A percentile compares a stretch with the other conserved stretches of the same genome.
Conservation (phyloP, 1,284 basidiomycete genomes). For the Sparassis latifolia region DNA sequence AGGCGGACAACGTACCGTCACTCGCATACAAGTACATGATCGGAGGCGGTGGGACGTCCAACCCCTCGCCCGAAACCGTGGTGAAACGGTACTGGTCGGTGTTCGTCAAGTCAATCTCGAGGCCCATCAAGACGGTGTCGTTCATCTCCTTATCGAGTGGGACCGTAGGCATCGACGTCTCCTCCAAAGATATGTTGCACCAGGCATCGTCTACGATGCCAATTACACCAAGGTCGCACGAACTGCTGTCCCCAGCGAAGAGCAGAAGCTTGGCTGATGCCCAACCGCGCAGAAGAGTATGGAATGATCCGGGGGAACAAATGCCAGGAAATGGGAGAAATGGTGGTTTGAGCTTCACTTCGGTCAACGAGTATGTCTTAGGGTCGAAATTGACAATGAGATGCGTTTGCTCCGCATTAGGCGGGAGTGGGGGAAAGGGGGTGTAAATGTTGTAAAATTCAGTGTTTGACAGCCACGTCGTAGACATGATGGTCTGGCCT, state of each 20-base stretch:
- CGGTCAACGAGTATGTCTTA: constrained; percentile 44
- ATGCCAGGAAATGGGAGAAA: constrained; percentile 49
- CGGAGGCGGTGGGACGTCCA: constrained; percentile 50
- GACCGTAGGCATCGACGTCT: constrained; percentile 59
- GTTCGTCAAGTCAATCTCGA: constrained; percentile 68
- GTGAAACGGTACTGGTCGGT: constrained; percentile 33
- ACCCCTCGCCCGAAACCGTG: constrained; percentile 39
- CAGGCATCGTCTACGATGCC: constrained; percentile 50
- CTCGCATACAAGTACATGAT: constrained; percentile 74
- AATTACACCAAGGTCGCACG: constrained; percentile 71
- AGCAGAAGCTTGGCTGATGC: constrained; percentile 54
- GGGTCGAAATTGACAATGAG: constrained; percentile 56
- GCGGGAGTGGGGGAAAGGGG: constrained; percentile 31
- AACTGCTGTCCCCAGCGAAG: constrained; percentile 67
- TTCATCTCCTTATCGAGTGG: constrained; percentile 67
- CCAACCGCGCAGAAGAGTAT: constrained; percentile 58
- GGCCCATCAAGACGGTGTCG: constrained; percentile 66
- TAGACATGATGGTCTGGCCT: constrained; percentile 45
- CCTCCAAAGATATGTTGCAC: constrained; percentile 71
- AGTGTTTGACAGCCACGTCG: constrained; percentile 69
- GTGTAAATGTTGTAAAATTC: constrained; percentile 69
- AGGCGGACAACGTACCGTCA: constrained; percentile 75
- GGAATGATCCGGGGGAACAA: constrained; percentile 48
- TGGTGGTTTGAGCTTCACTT: constrained; percentile 45
- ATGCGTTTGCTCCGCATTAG: constrained; percentile 50